Evolutionary conservation across 305 asterid species (phyloP), one percentile per base, ranked within the genome.

Genomic region (Fraxinus greggii): DNA sequence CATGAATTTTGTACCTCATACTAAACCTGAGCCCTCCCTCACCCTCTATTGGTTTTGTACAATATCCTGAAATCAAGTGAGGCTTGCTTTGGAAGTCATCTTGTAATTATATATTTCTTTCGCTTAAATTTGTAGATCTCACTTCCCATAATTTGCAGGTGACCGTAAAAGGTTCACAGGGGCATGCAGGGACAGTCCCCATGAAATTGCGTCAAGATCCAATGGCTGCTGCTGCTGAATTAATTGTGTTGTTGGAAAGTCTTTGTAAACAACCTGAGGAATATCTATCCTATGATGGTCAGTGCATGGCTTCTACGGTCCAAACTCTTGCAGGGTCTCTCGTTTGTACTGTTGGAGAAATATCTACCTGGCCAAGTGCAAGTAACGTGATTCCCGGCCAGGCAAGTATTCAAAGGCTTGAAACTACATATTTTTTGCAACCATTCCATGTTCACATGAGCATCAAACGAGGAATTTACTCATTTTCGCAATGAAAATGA

Each of bases 181-280:
- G 99, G 81, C 98, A 96, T 80, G 99, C 98, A 0, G 99, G 98
- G 84, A 96, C 99, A 42, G 98, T 96, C 80, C 98, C 99, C 15
- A 96, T 96, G 99, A 78, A 76, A 76, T 94, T 96, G 98, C 95
- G 98, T 67, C 93, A 88, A 83, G 99, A 96, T 87, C 99, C 99
- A n/a, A 92, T 96, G 98, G 90, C 89, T 77, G 99, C 98, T 80
- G 92, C 99, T 78, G 99, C 99, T 28, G 98, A 93, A 81, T 80
- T 94, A 88, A 96, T 96, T 59, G 89, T 94, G 79, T 80, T 93
- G 79, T 89, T 96, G 76, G 99, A 94, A 86, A 90, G 88, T 84
- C 92, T 96, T 69, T 96, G 99, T 88, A 96, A 91, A 86, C 89
- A 88, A 82, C 98, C 98, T 0, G 95, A 93, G 84, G 90, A 89